phyloP scores from a whole-genome alignment of 2,329 filamentous ascomycete genomes.

The Pochonia chlamydosporia region DNA sequence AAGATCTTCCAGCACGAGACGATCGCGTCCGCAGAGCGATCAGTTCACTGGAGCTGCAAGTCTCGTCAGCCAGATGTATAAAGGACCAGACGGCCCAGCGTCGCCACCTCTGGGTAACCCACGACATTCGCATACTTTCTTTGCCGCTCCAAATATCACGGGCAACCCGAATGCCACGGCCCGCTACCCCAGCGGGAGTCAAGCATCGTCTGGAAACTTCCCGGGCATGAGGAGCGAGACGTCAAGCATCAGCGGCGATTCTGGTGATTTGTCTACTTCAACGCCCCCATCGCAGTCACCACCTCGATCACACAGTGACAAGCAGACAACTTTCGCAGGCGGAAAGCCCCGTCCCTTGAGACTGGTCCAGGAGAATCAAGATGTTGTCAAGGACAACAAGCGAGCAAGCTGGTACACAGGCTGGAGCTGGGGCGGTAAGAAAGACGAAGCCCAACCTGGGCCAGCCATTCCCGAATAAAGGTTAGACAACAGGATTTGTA shows the following conservation, averaged over 20 bases:
- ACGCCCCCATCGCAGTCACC: slow-evolving; percentile 48
- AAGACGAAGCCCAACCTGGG: slow-evolving; percentile 34
- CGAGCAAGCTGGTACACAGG: slow-evolving; percentile 59
- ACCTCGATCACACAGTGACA: slow-evolving; percentile 43
- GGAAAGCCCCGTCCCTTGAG: slow-evolving; percentile 79
- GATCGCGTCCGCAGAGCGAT: slow-evolving; percentile 55
- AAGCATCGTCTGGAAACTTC: slow-evolving; percentile 55
- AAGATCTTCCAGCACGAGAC: slow-evolving; percentile 48
- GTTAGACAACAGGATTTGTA: background rate
- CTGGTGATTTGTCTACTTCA: slow-evolving; percentile 42
- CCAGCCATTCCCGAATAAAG: slow-evolving; percentile 28
- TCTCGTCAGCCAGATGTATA: slow-evolving; percentile 87
- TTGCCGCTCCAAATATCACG: slow-evolving; percentile 42
- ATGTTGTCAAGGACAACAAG: slow-evolving; percentile 47
- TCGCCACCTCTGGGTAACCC: slow-evolving; percentile 54
- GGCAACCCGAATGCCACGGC: slow-evolving; percentile 46
- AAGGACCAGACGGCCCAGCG: slow-evolving; percentile 59
- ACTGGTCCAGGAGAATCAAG: slow-evolving; percentile 73
- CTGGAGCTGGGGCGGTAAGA: slow-evolving; percentile 46
- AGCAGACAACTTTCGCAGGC: slow-evolving; percentile 52
- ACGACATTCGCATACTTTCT: slow-evolving; percentile 59
- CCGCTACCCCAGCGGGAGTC: slow-evolving; percentile 46
- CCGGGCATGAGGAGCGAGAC: slow-evolving; percentile 64
- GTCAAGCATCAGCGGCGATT: slow-evolving; percentile 62
- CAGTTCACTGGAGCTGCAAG: slow-evolving; percentile 59